Evolutionary conservation across 208 protist species (phyloP), one percentile per base, ranked within the genome.

Genomic region (Trichomonas gallinae): DNA sequence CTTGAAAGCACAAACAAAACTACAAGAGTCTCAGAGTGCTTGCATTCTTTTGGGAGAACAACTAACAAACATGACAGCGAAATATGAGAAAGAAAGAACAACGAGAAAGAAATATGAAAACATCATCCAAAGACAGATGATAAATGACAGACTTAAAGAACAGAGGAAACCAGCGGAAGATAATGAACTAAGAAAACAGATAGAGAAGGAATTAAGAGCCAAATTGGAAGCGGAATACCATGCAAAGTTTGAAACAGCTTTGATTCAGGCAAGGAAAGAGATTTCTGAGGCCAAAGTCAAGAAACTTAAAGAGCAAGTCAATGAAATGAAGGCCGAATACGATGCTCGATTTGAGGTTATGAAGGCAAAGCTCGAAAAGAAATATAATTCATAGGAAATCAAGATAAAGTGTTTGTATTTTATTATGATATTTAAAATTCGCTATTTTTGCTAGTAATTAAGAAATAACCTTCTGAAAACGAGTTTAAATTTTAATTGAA

Each of bases 301-400:
- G 58, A 72, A 21, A 72, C 26, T 72, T n/a, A 17, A 72, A n/a
- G 21, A 72, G 26, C 58, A 72, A 72, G 26, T 72, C 26, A 21
- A 72, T 72, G 58, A 72, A 72, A n/a, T 72, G 89, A 99, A 99
- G 98, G 97, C 98, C 42, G 99, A 99, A 98, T 99, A 99, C 97
- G 98, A 98, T 44, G 99, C 98, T 45, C 98, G 99, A 96, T 99
- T 98, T 97, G 81, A 97, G 40, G 98, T 98, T 63, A 98, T 99
- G 97, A 98, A 99, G 97, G 99, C 99, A n/a, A 98, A 99, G 96
- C 58, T 72, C 11, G 2, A 72, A 72, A n/a, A 72, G 26, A 72
- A 72, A 72, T 51, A 51, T 13, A 51, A 51, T 15, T 51, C 2
- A 31, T 6, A 31, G 26, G 8, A 31, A 72, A 26, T n/a, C 58